Percentiles rank a stretch among this genome's conserved stretches.
These are phyloP conservation scores for Penicillium sp. DNA, from an alignment of 2,329 filamentous ascomycete genomes.

Conservation along the genomic window DNA sequence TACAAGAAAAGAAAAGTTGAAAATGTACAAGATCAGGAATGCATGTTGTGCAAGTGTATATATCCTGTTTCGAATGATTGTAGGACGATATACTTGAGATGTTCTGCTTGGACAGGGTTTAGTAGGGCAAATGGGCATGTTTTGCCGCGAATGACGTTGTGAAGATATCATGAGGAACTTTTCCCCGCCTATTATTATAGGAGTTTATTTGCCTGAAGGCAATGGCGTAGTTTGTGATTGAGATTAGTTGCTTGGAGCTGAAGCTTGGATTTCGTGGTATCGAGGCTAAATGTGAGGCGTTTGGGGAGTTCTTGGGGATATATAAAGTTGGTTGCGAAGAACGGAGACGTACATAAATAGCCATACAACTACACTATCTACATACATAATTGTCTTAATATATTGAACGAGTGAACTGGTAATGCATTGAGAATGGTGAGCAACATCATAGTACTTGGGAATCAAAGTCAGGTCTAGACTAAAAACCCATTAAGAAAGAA, in stretches of 20 bases:
- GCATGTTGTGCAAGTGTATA: constrained; percentile 2
- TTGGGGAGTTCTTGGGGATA: not conserved
- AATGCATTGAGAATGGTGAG: constrained; percentile 19
- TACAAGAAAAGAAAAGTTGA: not conserved
- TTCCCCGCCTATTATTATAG: constrained; percentile 15
- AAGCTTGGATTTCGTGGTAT: not conserved
- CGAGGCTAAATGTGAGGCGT: not conserved
- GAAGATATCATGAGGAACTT: constrained; percentile 22
- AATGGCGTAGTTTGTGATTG: not conserved
- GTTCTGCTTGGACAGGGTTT: not conserved
- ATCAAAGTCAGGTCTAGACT: constrained; percentile 15
- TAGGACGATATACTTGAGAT: not conserved
- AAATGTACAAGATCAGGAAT: constrained; percentile 6
- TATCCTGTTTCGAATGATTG: not conserved
- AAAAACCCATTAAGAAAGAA: constrained; percentile 13
- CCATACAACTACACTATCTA: not conserved
- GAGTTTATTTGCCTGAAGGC: not conserved
- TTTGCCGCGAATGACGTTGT: constrained; percentile 24
- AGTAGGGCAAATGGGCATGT: not conserved
- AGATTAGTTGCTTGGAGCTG: not conserved
- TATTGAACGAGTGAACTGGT: not conserved
- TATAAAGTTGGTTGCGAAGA: not conserved
- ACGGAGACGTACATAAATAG: no score
- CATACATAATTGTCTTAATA: no score
- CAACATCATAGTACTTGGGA: constrained; percentile 18